Percentiles rank a stretch among this genome's conserved stretches.
Conservation (phyloP, 164 flowering plant genomes). For the Tinospora cordifolia region DNA sequence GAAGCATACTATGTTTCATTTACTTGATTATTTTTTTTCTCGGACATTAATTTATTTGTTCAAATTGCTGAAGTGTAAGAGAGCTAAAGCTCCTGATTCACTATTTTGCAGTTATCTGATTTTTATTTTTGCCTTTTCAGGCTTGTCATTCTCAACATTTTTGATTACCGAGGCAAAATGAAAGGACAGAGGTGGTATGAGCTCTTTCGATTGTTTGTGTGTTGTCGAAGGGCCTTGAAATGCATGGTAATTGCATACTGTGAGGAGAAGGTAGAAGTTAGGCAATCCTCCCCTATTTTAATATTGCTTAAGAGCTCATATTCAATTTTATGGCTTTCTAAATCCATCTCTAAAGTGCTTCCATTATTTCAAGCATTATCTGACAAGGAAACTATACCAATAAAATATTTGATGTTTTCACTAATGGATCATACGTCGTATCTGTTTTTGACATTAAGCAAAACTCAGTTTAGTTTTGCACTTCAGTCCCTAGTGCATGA, state of each 20-base stretch:
- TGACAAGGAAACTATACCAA: constrained; percentile 24
- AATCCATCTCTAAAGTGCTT: constrained; percentile 42
- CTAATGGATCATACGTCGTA: constrained; percentile 74
- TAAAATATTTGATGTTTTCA: constrained; percentile 36
- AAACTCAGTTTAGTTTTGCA: constrained; percentile 30
- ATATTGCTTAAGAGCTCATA: constrained; percentile 28
- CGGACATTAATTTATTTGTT: neutral
- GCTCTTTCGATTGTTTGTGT: constrained; percentile 44
- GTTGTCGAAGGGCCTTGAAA: constrained; percentile 68
- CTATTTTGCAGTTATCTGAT: neutral
- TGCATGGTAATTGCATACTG: constrained; percentile 36
- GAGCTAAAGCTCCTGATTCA: neutral
- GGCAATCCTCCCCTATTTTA: constrained; percentile 22
- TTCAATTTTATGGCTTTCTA: constrained; percentile 54
- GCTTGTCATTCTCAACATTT: constrained; percentile 38
- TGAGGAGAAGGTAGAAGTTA: constrained; percentile 31
- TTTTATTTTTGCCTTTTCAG: constrained; percentile 35
- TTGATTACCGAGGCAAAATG: constrained; percentile 21
- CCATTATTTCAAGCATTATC: constrained; percentile 26
- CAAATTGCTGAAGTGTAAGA: neutral
- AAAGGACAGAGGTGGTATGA: constrained; percentile 18
- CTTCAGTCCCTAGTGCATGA: constrained; percentile 11
- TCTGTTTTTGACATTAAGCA: constrained; percentile 40
- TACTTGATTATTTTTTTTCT: neutral
- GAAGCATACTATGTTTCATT: neutral